phyloP scores from a whole-genome alignment of 2,329 filamentous ascomycete genomes.

The Stenocarpella maydis region DNA sequence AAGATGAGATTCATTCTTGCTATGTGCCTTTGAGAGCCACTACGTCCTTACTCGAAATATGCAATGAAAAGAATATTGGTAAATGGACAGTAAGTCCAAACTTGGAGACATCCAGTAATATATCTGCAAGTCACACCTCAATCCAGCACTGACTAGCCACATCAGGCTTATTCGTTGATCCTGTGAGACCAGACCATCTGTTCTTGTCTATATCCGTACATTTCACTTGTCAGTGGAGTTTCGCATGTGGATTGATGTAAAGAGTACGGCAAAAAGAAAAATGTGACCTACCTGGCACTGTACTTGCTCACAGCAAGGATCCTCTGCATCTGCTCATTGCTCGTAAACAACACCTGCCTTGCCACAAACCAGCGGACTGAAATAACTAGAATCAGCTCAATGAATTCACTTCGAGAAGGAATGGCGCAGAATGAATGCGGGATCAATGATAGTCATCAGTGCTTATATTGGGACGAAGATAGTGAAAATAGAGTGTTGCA shows the following conservation, averaged over 20 bases:
- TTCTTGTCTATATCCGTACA: slow-evolving; percentile 43
- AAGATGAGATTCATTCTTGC: neutral
- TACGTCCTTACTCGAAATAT: neutral
- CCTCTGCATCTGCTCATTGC: slow-evolving; percentile 56
- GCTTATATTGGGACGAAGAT: too few relatives aligned
- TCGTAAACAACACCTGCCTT: slow-evolving; percentile 45
- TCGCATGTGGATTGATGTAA: too few relatives aligned
- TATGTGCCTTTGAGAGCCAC: neutral
- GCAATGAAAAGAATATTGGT: slow-evolving; percentile 4
- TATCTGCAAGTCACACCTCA: neutral
- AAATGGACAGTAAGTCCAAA: neutral
- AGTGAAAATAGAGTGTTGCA: neutral
- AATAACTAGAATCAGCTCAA: neutral
- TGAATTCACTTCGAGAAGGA: neutral
- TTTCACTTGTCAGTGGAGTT: neutral
- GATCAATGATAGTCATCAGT: neutral
- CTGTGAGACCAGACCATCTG: slow-evolving; percentile 57
- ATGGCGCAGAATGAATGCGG: too few relatives aligned
- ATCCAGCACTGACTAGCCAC: rapidly evolving
- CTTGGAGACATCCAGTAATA: neutral
- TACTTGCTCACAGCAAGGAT: slow-evolving; percentile 55
- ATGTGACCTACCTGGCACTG: slow-evolving; percentile 42
- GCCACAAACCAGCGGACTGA: slow-evolving; percentile 51
- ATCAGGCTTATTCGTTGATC: slow-evolving; percentile 51
- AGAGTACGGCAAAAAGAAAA: neutral